Evolutionary conservation across 2,329 filamentous ascomycete genomes (phyloP).

Genomic region (Pseudocercospora ulei): DNA sequence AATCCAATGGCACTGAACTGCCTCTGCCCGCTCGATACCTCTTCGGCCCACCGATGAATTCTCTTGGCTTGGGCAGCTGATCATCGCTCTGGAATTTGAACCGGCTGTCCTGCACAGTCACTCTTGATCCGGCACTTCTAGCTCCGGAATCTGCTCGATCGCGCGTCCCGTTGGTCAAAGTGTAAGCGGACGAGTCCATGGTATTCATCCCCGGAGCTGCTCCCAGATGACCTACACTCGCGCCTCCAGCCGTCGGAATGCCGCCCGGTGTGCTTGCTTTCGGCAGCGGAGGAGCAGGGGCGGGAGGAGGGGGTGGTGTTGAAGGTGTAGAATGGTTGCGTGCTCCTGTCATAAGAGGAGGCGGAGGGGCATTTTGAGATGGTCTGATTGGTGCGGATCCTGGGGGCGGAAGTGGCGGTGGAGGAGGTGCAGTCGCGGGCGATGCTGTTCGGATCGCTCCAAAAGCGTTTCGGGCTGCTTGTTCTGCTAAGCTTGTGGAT

Average conservation of each 20-base stretch:
- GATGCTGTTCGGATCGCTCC: constrained; percentile 33
- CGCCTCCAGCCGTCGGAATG: constrained; percentile 28
- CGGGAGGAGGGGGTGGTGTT: constrained; percentile 30
- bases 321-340: constrained; percentile 22
- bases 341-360: constrained; percentile 33
- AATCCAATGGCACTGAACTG: constrained; percentile 84
- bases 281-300: constrained; percentile 25
- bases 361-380: constrained; percentile 35
- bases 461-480: constrained; percentile 52
- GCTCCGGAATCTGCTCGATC: constrained; percentile 22
- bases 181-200: constrained; percentile 30
- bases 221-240: constrained; percentile 16
- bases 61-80: constrained; percentile 72
- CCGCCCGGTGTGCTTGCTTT: constrained; percentile 27
- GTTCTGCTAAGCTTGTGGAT: constrained; percentile 46
- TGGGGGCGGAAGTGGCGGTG: constrained; percentile 32
- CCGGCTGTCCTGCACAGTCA: constrained; percentile 50
- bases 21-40: constrained; percentile 83
- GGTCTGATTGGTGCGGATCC: constrained; percentile 34
- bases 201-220: constrained; percentile 14
- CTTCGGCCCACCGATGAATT: constrained; percentile 63
- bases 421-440: constrained; percentile 33
- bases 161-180: constrained; percentile 36
- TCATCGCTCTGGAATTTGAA: constrained; percentile 82
- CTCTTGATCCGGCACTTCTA: constrained; percentile 22